These are phyloP conservation scores for Raffaelea arxii DNA, from an alignment of 2,329 filamentous ascomycete genomes.

Conservation along the genomic window DNA sequence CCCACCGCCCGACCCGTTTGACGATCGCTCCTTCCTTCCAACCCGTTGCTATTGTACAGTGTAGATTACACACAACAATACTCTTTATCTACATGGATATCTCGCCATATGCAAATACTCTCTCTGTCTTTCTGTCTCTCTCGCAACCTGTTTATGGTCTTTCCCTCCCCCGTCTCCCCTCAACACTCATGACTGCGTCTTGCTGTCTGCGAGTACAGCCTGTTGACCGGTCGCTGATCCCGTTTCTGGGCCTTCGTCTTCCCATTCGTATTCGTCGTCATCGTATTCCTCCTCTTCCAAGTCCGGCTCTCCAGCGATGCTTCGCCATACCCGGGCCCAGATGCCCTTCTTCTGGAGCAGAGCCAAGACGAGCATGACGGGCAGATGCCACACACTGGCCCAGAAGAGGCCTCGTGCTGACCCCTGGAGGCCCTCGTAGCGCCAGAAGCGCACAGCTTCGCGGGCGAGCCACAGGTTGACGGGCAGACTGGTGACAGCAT, in stretches of 20 bases:
- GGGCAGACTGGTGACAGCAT: conserved; percentile 68
- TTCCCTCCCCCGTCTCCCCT: no score
- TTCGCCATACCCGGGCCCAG: conserved; percentile 72
- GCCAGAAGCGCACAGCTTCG: conserved; percentile 76
- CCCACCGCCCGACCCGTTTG: no score
- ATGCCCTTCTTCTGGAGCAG: conserved; percentile 90
- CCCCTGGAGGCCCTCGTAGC: conserved; percentile 64
- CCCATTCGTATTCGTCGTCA: conserved; percentile 22
- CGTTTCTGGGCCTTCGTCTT: neutral
- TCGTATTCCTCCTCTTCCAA: conserved; percentile 50
- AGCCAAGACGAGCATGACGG: conserved; percentile 78
- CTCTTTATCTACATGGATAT: no score
- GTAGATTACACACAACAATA: no score
- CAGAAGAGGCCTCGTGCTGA: conserved; percentile 83
- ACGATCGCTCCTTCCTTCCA: neutral
- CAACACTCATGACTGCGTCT: no score
- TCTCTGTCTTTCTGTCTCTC: no score
- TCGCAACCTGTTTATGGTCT: no score
- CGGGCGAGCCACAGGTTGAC: conserved; percentile 80
- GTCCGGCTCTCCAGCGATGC: conserved; percentile 48
- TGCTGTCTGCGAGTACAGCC: no score
- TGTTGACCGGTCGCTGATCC: neutral
- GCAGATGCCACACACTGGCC: conserved; percentile 96
- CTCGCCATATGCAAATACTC: no score
- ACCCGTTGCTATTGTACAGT: neutral